Evolutionary conservation across 108 stramenopile genomes (phyloP).

Genomic region (Fistulifera solaris): DNA sequence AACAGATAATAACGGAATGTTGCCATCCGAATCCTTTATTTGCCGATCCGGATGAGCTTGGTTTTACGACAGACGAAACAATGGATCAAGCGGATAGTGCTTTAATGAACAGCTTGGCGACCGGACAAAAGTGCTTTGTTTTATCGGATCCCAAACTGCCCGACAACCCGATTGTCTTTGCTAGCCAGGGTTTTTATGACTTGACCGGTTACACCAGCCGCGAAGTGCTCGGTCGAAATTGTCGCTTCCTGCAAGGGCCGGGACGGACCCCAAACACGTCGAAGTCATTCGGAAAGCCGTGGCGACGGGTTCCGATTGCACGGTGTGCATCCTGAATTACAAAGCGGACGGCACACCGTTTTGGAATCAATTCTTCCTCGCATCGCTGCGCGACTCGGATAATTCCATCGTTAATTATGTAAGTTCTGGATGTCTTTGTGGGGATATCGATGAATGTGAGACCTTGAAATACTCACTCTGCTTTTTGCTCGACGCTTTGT

Average conservation of each 20-base stretch:
- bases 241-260: slow-evolving; percentile 94
- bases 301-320: slow-evolving; percentile 75
- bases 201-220: slow-evolving; percentile 91
- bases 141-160: slow-evolving; percentile 94
- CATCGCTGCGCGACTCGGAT: slow-evolving; percentile 86
- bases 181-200: slow-evolving; percentile 80
- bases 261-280: slow-evolving; percentile 90
- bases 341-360: slow-evolving; percentile 97
- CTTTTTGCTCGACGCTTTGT: background rate
- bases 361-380: slow-evolving; percentile 98
- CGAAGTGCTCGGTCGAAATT: slow-evolving; percentile 96
- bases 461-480: background rate
- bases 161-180: slow-evolving; percentile 95
- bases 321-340: slow-evolving; percentile 91
- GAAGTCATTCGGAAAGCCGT: slow-evolving; percentile 80
- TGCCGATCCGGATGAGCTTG: slow-evolving; percentile 23
- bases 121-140: slow-evolving; percentile 84
- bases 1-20: slow-evolving; percentile 70
- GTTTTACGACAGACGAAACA: background rate
- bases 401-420: slow-evolving; percentile 91
- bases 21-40: slow-evolving; percentile 66
- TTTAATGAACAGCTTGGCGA: slow-evolving; percentile 67
- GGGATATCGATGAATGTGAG: background rate
- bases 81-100: slow-evolving; percentile 73
- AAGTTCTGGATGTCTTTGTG: slow-evolving; percentile 21